Evolutionary conservation across 2,329 filamentous ascomycete genomes (phyloP).

Genomic region (Cladosporium sp.): DNA sequence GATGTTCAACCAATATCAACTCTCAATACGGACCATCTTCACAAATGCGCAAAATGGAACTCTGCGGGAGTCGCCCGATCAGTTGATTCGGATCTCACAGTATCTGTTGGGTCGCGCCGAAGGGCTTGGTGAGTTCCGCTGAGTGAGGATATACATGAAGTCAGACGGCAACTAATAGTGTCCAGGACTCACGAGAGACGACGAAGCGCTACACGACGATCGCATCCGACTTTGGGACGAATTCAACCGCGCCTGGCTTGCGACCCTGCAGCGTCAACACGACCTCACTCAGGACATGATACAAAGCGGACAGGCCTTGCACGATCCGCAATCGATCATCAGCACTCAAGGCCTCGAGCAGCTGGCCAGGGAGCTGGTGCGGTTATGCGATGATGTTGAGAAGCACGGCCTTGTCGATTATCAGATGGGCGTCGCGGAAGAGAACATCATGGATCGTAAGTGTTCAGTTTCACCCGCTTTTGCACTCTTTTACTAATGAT

Average conservation of each 20-base stretch:
- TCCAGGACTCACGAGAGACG: constrained; percentile 80
- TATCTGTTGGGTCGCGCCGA: constrained; percentile 68
- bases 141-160: constrained; percentile 14
- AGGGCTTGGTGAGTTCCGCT: constrained; percentile 61
- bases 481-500: background rate
- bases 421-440: constrained; percentile 94
- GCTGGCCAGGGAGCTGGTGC: constrained; percentile 79
- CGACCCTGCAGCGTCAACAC: constrained; percentile 79
- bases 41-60: constrained; percentile 67
- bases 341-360: constrained; percentile 69
- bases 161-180: background rate
- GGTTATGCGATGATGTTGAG: constrained; percentile 83
- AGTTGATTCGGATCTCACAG: constrained; percentile 63
- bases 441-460: constrained; percentile 83
- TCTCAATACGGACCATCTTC: constrained; percentile 64
- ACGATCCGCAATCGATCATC: constrained; percentile 64
- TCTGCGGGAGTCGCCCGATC: constrained; percentile 60
- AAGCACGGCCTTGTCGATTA: constrained; percentile 95
- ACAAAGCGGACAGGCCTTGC: constrained; percentile 58
- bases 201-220: constrained; percentile 72
- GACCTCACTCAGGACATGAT: constrained; percentile 66
- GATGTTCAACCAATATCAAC: constrained; percentile 66
- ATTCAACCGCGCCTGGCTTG: constrained; percentile 91
- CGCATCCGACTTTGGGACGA: constrained; percentile 87
- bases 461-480: constrained; percentile 28